Conservation (phyloP, 805 yeast genomes). For the Kluyveromyces nonfermentans region DNA sequence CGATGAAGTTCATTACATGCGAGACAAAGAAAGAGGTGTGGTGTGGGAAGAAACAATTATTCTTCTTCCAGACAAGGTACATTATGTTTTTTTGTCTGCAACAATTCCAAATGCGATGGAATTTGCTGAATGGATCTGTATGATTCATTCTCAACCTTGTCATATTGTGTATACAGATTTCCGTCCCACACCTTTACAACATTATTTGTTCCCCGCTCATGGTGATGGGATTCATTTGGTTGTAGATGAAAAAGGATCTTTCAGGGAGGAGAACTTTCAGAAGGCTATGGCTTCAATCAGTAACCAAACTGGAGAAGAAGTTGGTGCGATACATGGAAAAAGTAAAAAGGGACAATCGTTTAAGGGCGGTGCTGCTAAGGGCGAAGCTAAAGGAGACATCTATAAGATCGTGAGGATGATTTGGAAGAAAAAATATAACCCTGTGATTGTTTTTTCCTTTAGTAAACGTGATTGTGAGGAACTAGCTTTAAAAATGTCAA, state of each 20-base stretch:
- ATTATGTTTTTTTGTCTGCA: slow-evolving; percentile 87
- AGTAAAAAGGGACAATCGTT: slow-evolving; percentile 73
- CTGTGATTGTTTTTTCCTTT: slow-evolving; percentile 97
- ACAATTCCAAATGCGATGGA: slow-evolving; percentile 98
- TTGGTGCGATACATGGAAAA: slow-evolving; percentile 45
- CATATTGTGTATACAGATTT: slow-evolving; percentile 98
- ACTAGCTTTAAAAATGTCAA: slow-evolving; percentile 90
- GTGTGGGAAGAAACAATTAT: slow-evolving; percentile 99
- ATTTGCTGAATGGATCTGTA: slow-evolving; percentile 97
- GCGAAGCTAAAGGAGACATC: slow-evolving; percentile 71
- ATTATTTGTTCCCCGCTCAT: slow-evolving; percentile 94
- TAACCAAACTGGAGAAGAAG: slow-evolving; percentile 77
- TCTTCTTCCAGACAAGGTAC: slow-evolving; percentile 90
- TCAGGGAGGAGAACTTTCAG: slow-evolving; percentile 96
- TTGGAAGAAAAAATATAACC: slow-evolving; percentile 92
- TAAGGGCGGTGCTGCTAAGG: slow-evolving; percentile 67
- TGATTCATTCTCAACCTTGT: slow-evolving; percentile 91
- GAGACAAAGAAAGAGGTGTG: slow-evolving; percentile 96
- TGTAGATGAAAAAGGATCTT: slow-evolving; percentile 92
- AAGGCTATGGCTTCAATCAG: slow-evolving; percentile 94
- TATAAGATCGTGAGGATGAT: slow-evolving; percentile 97
- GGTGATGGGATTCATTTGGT: slow-evolving; percentile 97
- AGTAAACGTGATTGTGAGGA: slow-evolving; percentile 95
- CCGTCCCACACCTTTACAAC: slow-evolving; percentile 98
- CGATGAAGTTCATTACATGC: slow-evolving; percentile 97